Conservation (phyloP, 176 grass and related monocot species). For the Tillandsia leiboldiana region DNA sequence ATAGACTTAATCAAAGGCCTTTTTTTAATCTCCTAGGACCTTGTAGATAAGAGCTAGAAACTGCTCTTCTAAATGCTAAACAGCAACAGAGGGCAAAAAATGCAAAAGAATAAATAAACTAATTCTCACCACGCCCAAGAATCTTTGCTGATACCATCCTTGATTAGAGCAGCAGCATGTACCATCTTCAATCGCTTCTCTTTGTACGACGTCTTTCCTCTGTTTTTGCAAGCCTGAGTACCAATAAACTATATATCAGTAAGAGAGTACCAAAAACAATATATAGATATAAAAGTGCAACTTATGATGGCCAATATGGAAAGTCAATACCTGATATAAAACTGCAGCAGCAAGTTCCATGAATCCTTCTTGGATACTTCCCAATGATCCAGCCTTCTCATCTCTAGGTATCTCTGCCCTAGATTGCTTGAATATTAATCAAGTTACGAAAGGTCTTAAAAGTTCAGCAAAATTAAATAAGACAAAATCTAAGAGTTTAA, state of each 20-base stretch:
- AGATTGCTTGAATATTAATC: conserved; percentile 17
- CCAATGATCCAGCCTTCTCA: conserved; percentile 50
- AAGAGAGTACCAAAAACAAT: neutral
- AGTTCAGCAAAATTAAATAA: conserved; percentile 4
- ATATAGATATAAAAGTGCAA: conserved; percentile 9
- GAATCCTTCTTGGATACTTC: conserved; percentile 54
- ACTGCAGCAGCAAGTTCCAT: conserved; percentile 72
- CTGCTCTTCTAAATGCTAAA: neutral
- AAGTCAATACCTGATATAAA: conserved; percentile 65
- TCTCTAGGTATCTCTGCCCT: conserved; percentile 71
- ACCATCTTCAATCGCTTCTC: conserved; percentile 74
- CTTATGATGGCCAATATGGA: conserved; percentile 3
- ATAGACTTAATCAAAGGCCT: too few species aligned
- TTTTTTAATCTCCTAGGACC: too few species aligned
- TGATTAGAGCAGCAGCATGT: conserved; percentile 34
- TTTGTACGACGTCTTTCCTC: conserved; percentile 20
- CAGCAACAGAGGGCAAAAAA: neutral
- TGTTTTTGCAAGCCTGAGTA: conserved; percentile 55
- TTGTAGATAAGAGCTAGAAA: too few species aligned
- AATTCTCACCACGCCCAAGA: conserved; percentile 59
- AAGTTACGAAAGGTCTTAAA: neutral
- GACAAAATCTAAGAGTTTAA: conserved; percentile 1
- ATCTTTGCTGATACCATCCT: conserved; percentile 58
- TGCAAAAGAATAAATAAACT: conserved; percentile 4
- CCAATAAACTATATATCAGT: conserved; percentile 16